Conservation (phyloP, 768 basidiomycete species). For the Leucosporidium creatinivorum region DNA sequence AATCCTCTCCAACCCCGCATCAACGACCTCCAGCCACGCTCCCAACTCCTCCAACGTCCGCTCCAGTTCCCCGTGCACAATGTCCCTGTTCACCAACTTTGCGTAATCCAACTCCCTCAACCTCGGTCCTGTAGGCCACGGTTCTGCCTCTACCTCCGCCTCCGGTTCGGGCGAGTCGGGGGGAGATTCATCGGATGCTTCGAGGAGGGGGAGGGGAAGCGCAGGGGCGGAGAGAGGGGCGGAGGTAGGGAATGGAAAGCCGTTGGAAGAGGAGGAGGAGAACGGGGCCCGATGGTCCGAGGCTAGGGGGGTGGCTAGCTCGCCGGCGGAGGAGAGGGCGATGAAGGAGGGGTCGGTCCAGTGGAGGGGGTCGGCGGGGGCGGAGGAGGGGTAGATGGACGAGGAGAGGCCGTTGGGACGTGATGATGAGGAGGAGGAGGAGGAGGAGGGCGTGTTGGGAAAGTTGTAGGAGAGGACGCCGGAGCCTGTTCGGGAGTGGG, state of each 20-base stretch:
- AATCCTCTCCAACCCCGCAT: conserved; percentile 61
- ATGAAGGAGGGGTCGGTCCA: no score
- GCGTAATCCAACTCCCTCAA: conserved; percentile 66
- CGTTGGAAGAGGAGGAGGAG: not conserved
- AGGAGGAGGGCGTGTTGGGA: no score
- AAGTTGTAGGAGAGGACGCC: no score
- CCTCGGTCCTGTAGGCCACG: conserved; percentile 32
- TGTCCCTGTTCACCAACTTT: conserved; percentile 51
- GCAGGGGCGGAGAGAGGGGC: not conserved
- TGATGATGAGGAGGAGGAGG: no score
- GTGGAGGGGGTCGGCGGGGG: no score
- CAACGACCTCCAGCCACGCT: conserved; percentile 67
- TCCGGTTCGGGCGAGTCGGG: not conserved
- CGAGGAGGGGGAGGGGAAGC: conserved; percentile 1
- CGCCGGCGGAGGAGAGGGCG: no score
- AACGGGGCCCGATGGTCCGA: not conserved
- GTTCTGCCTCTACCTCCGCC: no score
- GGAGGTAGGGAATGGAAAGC: no score
- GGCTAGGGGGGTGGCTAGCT: not conserved
- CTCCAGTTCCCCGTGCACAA: conserved; percentile 62
- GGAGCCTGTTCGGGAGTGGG: no score
- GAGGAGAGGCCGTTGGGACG: not conserved
- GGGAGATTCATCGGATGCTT: not conserved
- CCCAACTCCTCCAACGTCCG: conserved; percentile 66
- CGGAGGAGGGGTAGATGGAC: not conserved